Conservation (phyloP, 345 rosid species). For the Hibiscus trionum region DNA sequence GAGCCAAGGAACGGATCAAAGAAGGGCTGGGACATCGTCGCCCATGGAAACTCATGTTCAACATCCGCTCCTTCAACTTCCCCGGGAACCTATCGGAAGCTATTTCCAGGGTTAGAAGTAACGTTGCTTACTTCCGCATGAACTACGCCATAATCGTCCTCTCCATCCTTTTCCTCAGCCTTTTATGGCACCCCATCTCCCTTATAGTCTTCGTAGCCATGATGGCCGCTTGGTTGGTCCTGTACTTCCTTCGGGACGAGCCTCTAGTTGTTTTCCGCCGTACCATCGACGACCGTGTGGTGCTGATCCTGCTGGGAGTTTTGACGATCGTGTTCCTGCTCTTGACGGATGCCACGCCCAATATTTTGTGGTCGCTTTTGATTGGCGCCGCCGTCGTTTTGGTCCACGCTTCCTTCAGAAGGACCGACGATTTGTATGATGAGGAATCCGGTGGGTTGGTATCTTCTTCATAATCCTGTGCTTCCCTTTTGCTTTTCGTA, state of each 20-base stretch:
- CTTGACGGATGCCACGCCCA: constrained; percentile 55
- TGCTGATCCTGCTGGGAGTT: constrained; percentile 39
- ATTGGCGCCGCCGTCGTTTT: constrained; percentile 40
- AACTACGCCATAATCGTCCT: constrained; percentile 62
- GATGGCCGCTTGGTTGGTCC: constrained; percentile 62
- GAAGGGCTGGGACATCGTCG: constrained; percentile 55
- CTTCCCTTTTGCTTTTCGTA: constrained; percentile 6
- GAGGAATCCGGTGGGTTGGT: constrained; percentile 50
- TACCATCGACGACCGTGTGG: constrained; percentile 55
- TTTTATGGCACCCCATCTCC: constrained; percentile 75
- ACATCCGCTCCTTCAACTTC: constrained; percentile 27
- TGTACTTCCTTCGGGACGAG: constrained; percentile 75
- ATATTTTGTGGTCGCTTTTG: constrained; percentile 46
- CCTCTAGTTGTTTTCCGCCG: constrained; percentile 43
- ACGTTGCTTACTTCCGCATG: constrained; percentile 47
- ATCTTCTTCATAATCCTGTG: background rate
- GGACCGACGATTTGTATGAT: constrained; percentile 55
- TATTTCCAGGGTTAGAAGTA: constrained; percentile 35
- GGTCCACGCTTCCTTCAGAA: constrained; percentile 57
- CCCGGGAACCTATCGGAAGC: constrained; percentile 40
- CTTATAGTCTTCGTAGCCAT: constrained; percentile 52
- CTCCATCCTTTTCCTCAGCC: constrained; percentile 51
- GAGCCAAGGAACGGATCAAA: constrained; percentile 53
- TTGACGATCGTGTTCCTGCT: constrained; percentile 57
- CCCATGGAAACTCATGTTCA: constrained; percentile 67